These are phyloP conservation scores for Microdochium paspali DNA, from an alignment of 2,329 filamentous ascomycete species.

Conservation along the genomic window DNA sequence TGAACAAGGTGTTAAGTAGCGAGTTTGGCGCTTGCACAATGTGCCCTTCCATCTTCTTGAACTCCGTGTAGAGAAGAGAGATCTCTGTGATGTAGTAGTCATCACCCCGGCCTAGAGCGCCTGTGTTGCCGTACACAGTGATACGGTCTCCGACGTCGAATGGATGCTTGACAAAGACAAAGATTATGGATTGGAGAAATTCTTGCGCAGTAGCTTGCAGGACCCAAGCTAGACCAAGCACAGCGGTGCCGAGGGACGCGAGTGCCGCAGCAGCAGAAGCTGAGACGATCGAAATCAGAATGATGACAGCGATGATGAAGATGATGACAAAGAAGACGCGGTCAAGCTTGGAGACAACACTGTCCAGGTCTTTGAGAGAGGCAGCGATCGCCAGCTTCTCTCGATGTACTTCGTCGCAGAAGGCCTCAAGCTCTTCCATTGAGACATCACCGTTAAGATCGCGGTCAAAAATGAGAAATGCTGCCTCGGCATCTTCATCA, in stretches of 20 bases:
- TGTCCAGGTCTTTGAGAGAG: constrained; percentile 89
- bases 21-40: constrained; percentile 95
- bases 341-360: constrained; percentile 83
- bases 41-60: constrained; percentile 97
- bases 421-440: constrained; percentile 86
- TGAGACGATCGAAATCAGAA: constrained; percentile 84
- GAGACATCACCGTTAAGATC: constrained; percentile 95
- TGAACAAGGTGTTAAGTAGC: constrained; percentile 85
- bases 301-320: constrained; percentile 66
- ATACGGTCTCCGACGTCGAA: constrained; percentile 95
- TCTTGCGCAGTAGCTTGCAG: constrained; percentile 90
- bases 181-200: constrained; percentile 87
- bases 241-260: constrained; percentile 77
- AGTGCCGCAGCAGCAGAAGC: constrained; percentile 83
- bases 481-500: constrained; percentile 77
- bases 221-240: constrained; percentile 88
- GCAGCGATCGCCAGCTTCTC: constrained; percentile 94
- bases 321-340: constrained; percentile 85
- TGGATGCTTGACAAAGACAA: constrained; percentile 94
- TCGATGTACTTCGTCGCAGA: constrained; percentile 87
- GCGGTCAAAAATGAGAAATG: constrained; percentile 89
- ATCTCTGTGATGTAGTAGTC: constrained; percentile 97
- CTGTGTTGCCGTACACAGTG: constrained; percentile 83
- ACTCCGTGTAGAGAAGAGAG: constrained; percentile 85
- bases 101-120: constrained; percentile 67